Conservation (phyloP, 805 yeast species). For the Cyberlindnera lachancei region DNA sequence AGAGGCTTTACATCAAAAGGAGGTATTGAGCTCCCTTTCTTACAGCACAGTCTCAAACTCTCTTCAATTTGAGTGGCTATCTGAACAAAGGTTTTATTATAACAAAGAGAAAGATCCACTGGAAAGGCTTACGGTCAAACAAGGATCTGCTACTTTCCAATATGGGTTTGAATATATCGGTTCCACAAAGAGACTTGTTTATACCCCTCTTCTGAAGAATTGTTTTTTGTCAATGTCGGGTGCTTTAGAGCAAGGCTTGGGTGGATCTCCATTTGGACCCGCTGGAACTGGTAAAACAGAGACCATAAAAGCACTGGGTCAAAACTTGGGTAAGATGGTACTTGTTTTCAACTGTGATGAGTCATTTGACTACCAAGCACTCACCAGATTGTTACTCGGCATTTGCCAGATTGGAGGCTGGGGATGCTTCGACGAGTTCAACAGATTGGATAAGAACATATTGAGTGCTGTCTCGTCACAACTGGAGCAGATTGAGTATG, state of each 20-base stretch:
- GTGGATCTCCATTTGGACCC: conserved; percentile 93
- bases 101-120: conserved; percentile 20
- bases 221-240: conserved; percentile 65
- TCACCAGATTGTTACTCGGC: conserved; percentile 72
- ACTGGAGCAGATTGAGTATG: conserved; percentile 61
- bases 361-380: conserved; percentile 70
- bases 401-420: conserved; percentile 80
- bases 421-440: conserved; percentile 96
- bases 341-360: conserved; percentile 91
- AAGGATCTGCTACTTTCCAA: conserved; percentile 38
- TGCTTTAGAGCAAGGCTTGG: conserved; percentile 64
- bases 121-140: conserved; percentile 37
- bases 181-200: conserved; percentile 60
- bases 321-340: conserved; percentile 71
- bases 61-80: conserved; percentile 37
- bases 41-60: conserved; percentile 6
- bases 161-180: conserved; percentile 88
- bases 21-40: conserved; percentile 25
- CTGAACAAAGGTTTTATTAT: conserved; percentile 41
- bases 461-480: conserved; percentile 83
- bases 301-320: conserved; percentile 77
- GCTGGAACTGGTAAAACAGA: conserved; percentile 98
- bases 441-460: conserved; percentile 62
- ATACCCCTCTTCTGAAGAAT: conserved; percentile 62
- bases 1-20: conserved; percentile 56